Base-by-base conservation (phyloP, 345 rosid genomes). In the Raphanus raphanistrum region DNA sequence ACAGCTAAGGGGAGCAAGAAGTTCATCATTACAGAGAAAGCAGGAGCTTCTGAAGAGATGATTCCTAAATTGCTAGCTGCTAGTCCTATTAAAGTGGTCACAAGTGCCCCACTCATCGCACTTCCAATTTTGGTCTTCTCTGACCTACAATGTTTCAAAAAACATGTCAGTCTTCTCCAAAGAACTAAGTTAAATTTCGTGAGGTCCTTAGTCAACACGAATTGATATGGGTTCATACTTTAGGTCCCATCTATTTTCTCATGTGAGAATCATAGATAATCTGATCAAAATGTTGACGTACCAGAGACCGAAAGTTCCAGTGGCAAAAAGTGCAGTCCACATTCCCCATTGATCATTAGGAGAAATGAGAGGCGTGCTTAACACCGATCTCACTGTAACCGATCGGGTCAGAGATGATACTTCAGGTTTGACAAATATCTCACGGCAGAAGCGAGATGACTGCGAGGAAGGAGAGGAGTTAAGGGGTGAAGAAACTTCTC, bases 231-330 rank as follows among this genome's bases (percentile, higher is more conserved):
- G 7, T 48, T 48, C 55, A 48, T 5, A 48, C 17, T 48, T 13
- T n/a, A 13, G 17, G 55, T 48, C 55, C 16, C 55, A 48, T 48
- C 55, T 48, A 5, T 48, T 48, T 48, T 5, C 17, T 48, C 7
- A 13, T 48, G 55, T 48, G 55, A 48, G 55, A 48, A 48, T 13
- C 55, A 48, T 48, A 13, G 1, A 48, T 43, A 43, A 43, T 38
- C n/a, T 48, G 17, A 48, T 55, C 12, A 10, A 55, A 25, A 58
- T 10, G 31, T 58, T 58, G 61, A 9, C 71, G 28, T 87, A 90
- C 97, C 97, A 92, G 82, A 92, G 84, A 79, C 97, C 96, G 38
- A 92, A 84, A 74, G 96, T 90, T 8, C 92, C 90, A 6, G 85
- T 81, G 38, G 92, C 84, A 72, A 88, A 87, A 66, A 94, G 96